A percentile compares a stretch with the other conserved stretches of the same genome.
Evolutionary conservation across 345 rosid genomes (phyloP).

Genomic region (Corchorus capsularis): DNA sequence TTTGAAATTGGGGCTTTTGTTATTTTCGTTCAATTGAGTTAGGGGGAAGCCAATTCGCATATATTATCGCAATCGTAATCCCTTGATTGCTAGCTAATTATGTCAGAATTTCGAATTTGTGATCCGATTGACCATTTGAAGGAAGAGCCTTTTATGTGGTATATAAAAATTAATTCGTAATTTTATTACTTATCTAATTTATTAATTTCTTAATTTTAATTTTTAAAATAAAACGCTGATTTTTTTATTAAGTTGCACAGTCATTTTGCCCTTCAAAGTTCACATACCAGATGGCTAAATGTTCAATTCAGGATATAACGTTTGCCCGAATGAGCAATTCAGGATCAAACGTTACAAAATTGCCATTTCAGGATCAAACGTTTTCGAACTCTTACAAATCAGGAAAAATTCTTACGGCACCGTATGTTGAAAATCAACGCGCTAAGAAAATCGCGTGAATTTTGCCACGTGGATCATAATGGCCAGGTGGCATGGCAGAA

Average conservation of each 20-base stretch:
- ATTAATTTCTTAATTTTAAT: not conserved
- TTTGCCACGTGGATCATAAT: too few species aligned
- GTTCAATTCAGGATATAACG: too few species aligned
- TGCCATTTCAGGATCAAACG: too few species aligned
- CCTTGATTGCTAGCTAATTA: constrained; percentile 1
- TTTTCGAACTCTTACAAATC: too few species aligned
- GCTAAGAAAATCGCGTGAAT: too few species aligned
- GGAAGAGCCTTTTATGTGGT: constrained; percentile 33
- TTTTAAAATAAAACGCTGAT: not conserved
- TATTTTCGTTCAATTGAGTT: constrained; percentile 3
- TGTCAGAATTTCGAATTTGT: constrained; percentile 18
- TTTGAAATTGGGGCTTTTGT: constrained; percentile 26
- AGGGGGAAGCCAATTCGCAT: constrained; percentile 3
- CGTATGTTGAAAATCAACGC: too few species aligned
- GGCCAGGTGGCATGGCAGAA: too few species aligned
- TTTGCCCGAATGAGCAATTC: too few species aligned
- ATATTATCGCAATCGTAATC: not conserved
- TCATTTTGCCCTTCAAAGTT: not conserved
- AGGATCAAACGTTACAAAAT: too few species aligned
- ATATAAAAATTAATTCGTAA: constrained; percentile 11
- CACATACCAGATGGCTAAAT: too few species aligned
- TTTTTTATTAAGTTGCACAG: not conserved
- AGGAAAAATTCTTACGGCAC: too few species aligned
- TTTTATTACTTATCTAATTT: constrained; percentile 4
- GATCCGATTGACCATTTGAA: constrained; percentile 20